These are phyloP conservation scores for Talaromyces pinophilus DNA, from an alignment of 2,329 filamentous ascomycete genomes.

Conservation along the genomic window DNA sequence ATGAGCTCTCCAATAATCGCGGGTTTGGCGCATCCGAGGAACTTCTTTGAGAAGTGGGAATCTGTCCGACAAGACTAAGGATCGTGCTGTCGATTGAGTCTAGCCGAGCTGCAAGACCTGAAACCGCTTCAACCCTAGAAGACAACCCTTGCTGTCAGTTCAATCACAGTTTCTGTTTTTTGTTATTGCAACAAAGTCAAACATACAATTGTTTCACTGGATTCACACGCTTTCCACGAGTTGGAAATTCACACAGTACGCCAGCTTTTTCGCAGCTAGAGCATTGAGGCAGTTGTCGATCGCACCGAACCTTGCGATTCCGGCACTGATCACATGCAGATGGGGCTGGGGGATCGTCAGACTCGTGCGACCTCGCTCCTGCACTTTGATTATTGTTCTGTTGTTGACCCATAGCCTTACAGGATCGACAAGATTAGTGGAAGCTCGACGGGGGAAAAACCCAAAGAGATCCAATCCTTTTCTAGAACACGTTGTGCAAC, in stretches of 20 bases:
- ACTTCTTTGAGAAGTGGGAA: slow-evolving; percentile 2
- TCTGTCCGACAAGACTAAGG: slow-evolving; percentile 1
- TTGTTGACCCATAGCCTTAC: neutral
- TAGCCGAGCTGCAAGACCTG: slow-evolving; percentile 9
- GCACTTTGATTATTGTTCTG: neutral
- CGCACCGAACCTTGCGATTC: slow-evolving; percentile 7
- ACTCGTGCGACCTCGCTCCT: neutral
- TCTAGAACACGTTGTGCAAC: neutral
- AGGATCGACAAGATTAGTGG: neutral
- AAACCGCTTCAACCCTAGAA: neutral
- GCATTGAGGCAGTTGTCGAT: slow-evolving; percentile 2
- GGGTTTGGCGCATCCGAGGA: slow-evolving; percentile 3
- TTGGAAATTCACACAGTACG: slow-evolving; percentile 8
- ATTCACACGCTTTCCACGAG: slow-evolving; percentile 7
- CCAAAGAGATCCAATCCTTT: neutral
- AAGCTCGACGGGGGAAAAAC: neutral
- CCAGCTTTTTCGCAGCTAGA: slow-evolving; percentile 12
- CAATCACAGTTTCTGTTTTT: neutral
- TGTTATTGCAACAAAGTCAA: neutral
- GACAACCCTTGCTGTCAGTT: neutral
- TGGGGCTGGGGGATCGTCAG: slow-evolving; percentile 1
- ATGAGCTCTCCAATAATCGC: neutral
- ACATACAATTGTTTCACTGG: slow-evolving; percentile 7
- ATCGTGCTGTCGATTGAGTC: slow-evolving; percentile 10
- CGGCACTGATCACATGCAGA: slow-evolving; percentile 7